phyloP scores from a whole-genome alignment of 108 stramenopile genomes.

The Mediolabrus comicus region DNA sequence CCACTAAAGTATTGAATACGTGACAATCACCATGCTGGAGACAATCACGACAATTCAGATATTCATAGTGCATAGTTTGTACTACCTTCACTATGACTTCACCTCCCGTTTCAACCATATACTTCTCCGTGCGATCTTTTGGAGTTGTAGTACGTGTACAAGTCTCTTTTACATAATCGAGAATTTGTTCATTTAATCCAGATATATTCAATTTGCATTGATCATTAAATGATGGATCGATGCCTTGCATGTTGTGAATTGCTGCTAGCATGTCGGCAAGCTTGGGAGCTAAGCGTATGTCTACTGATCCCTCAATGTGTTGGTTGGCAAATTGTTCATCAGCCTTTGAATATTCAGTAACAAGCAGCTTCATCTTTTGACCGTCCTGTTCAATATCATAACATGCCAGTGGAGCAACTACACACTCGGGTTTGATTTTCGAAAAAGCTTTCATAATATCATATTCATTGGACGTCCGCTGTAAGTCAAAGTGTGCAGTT shows the following conservation, averaged over 20 bases:
- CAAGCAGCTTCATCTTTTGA: conserved; percentile 49
- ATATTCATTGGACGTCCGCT: conserved; percentile 36
- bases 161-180: conserved; percentile 1
- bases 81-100: conserved; percentile 19
- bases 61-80: conserved; percentile 15
- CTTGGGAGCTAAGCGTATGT: conserved; percentile 44
- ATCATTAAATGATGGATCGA: conserved; percentile 45
- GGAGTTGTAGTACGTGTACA: neutral
- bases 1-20: conserved; percentile 63
- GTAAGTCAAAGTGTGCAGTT: conserved; percentile 14
- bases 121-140: conserved; percentile 22
- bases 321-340: conserved; percentile 51
- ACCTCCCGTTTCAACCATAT: conserved; percentile 6
- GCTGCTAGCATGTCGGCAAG: conserved; percentile 44
- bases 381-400: conserved; percentile 37
- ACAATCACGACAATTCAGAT: conserved; percentile 23
- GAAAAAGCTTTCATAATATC: conserved; percentile 31
- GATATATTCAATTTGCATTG: conserved; percentile 20
- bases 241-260: conserved; percentile 35
- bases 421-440: conserved; percentile 5
- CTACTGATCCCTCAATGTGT: conserved; percentile 52
- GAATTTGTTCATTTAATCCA: conserved; percentile 5
- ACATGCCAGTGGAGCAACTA: conserved; percentile 28
- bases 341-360: conserved; percentile 49
- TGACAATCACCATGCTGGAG: conserved; percentile 54